phyloP scores from a whole-genome alignment of 2,329 filamentous ascomycete genomes.

The Fragosphaeria purpurea region DNA sequence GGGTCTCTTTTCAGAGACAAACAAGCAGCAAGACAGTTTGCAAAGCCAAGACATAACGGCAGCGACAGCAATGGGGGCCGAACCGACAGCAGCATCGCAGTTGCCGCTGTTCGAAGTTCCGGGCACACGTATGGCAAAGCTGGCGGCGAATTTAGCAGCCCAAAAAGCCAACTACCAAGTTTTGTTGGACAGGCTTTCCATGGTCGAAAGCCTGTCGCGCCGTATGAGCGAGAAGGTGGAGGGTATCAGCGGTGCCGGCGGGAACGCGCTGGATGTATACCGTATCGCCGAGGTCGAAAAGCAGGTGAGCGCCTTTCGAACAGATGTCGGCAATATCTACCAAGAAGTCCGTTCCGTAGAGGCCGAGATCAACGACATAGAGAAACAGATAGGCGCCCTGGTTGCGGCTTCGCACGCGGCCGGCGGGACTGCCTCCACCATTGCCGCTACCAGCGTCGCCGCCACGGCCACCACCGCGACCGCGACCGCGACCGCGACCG shows the following conservation, averaged over 20 bases:
- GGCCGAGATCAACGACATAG: conserved; percentile 26
- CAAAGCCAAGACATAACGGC: background rate
- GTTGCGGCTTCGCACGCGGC: conserved; percentile 6
- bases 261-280: conserved; percentile 5
- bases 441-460: background rate
- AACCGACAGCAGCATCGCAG: too few relatives aligned
- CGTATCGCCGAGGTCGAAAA: conserved; percentile 18
- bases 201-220: conserved; percentile 21
- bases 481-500: conserved; percentile 5
- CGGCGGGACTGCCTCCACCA: conserved; percentile 11
- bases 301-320: conserved; percentile 20
- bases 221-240: conserved; percentile 22
- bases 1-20: too few relatives aligned
- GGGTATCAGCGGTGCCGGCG: conserved; percentile 16
- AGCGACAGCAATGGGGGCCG: too few relatives aligned
- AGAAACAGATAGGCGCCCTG: conserved; percentile 13
- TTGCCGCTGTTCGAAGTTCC: background rate
- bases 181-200: conserved; percentile 23
- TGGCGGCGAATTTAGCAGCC: conserved; percentile 16
- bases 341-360: conserved; percentile 26
- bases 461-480: conserved; percentile 11
- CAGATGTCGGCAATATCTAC: conserved; percentile 24
- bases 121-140: conserved; percentile 6
- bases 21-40: background rate
- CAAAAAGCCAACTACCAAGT: conserved; percentile 25